A percentile compares a stretch with the other conserved stretches of the same genome.
These are phyloP conservation scores for Rhodosporidiobolus odoratus DNA, from an alignment of 768 basidiomycete genomes.

Conservation along the genomic window DNA sequence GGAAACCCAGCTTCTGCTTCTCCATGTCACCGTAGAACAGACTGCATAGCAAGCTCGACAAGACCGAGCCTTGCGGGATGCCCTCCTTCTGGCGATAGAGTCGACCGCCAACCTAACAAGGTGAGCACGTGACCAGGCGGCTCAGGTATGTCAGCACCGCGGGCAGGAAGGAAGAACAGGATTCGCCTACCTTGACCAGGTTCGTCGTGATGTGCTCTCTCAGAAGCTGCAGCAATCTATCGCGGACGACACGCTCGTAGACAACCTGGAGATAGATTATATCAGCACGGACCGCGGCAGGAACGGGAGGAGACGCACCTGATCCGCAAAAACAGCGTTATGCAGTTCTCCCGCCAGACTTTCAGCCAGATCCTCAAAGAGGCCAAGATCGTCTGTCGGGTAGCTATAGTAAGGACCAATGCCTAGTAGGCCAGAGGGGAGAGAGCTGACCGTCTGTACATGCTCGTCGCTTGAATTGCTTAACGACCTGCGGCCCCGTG, in stretches of 20 bases:
- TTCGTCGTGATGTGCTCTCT: slow-evolving; percentile 88
- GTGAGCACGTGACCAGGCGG: too few species aligned
- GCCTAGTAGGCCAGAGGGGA: not conserved
- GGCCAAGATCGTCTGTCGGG: slow-evolving; percentile 62
- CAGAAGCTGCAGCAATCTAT: slow-evolving; percentile 65
- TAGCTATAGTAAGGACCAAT: not conserved
- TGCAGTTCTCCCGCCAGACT: slow-evolving; percentile 62
- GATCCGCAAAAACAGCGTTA: slow-evolving; percentile 78
- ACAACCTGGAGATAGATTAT: slow-evolving; percentile 49
- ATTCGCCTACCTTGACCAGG: slow-evolving; percentile 72
- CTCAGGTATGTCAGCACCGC: not conserved
- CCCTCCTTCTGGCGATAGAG: slow-evolving; percentile 87
- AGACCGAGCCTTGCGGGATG: slow-evolving; percentile 94
- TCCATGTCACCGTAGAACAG: slow-evolving; percentile 95
- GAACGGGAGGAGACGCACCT: slow-evolving; percentile 50
- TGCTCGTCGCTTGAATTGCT: slow-evolving; percentile 47
- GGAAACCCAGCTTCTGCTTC: slow-evolving; percentile 53
- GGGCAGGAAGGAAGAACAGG: too few species aligned
- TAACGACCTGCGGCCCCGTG: slow-evolving; percentile 47
- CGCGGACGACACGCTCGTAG: slow-evolving; percentile 56
- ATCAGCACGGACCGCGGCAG: not conserved
- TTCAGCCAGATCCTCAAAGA: slow-evolving; percentile 66
- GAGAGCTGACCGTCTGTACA: slow-evolving; percentile 58
- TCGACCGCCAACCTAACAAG: slow-evolving; percentile 64
- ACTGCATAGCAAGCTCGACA: slow-evolving; percentile 80